Percentiles rank a stretch among this genome's conserved stretches.
phyloP scores from a whole-genome alignment of 352 stramenopile species.

The Hyaloperonospora brassicae region DNA sequence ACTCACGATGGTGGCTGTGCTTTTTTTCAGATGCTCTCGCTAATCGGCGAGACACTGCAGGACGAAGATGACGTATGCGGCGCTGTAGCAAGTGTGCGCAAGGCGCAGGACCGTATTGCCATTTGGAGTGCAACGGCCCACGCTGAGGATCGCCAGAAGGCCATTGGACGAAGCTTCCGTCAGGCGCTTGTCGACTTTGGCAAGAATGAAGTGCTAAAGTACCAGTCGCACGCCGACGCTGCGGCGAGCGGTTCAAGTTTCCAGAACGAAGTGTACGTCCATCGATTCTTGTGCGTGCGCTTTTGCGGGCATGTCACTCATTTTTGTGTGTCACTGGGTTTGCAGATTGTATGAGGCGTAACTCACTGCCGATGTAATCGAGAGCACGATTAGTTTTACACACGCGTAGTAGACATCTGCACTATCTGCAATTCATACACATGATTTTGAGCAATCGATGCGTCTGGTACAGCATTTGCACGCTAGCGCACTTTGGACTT shows the following conservation, averaged over 20 bases:
- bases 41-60: conserved; percentile 94
- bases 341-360: conserved; percentile 83
- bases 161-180: conserved; percentile 75
- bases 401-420: conserved; percentile 38
- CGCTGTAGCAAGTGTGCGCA: conserved; percentile 92
- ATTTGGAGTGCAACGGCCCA: conserved; percentile 89
- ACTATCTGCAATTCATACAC: conserved; percentile 32
- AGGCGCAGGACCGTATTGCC: conserved; percentile 92
- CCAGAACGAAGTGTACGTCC: conserved; percentile 87
- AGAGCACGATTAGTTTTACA: conserved; percentile 37
- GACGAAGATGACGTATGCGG: conserved; percentile 92
- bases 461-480: too few relatives aligned
- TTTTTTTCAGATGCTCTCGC: conserved; percentile 87
- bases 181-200: conserved; percentile 70
- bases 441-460: too few relatives aligned
- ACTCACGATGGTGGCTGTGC: conserved; percentile 9
- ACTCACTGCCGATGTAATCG: conserved; percentile 49
- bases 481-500: too few relatives aligned
- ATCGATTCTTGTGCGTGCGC: not conserved
- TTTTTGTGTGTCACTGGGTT: conserved; percentile 7
- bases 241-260: conserved; percentile 85
- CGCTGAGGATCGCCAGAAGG: conserved; percentile 64
- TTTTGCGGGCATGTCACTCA: conserved; percentile 3
- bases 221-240: conserved; percentile 81
- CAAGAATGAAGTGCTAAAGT: conserved; percentile 87